Base-by-base conservation (phyloP, 2,329 filamentous ascomycete genomes). In the Ophiocordyceps polyrhachis-furcata region DNA sequence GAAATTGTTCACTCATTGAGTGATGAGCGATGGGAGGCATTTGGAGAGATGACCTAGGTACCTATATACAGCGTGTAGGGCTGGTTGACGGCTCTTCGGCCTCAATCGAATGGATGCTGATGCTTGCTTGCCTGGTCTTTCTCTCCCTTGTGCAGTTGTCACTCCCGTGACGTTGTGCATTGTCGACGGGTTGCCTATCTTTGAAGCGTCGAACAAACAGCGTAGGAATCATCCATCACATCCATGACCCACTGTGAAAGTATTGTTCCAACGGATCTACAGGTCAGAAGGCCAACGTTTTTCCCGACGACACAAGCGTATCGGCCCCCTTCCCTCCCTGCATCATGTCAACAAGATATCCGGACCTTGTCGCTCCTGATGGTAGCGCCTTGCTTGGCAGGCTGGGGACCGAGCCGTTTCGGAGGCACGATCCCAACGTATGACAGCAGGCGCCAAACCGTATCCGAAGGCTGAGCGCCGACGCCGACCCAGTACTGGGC, bases 401-500 rank as follows among this genome's bases (percentile, higher is more conserved):
- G 35, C 20, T 54, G 51, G 25, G 51, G 43, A 44, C 59, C 61
- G 49, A 62, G 63, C 14, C 52, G 25, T 55, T 62, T 63, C 55
- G 60, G 59, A 14, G 62, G 62, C 47, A 65, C 44, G 37, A 65
- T 58, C 23, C 64, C 53, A 46, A 88, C 85, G 84, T 94, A 81
- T 46, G 74, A 75, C 53, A 98, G 67, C 55, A 96, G 62, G 58
- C 85, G 73, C 88, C 88, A 94, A 32, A 83, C 84, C 3, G 84
- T 79, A 53, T 95, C 85, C 49, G 83, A 88, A 11, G 91, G 91
- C 66, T 98, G 91, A 46, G 91, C 91, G 1, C 91, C 91, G 4
- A 96, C 89, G 59, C 91, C 91, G 32, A 98, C 72, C 91, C 91
- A 98, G 68, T 98, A 98, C 62, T 82, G 81, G 46, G 89, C 83